Base-by-base conservation (phyloP, 2,329 filamentous ascomycete genomes). In the Aspergillus sp. region DNA sequence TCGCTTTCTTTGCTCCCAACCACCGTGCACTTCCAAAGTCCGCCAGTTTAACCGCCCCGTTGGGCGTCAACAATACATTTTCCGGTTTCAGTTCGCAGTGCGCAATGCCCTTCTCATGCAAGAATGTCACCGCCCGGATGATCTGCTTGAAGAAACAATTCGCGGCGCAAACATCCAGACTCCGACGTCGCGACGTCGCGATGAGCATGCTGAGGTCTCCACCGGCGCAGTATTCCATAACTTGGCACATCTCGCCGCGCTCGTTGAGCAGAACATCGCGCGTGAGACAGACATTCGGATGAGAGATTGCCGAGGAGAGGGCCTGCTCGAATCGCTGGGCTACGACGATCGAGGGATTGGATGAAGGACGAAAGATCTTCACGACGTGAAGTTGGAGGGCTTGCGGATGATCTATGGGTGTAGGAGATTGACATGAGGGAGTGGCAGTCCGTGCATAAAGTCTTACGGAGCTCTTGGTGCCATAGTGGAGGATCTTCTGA, bases 11-110 rank as follows among this genome's bases (percentile, higher is more conserved):
- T 12, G 16, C 39, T 12, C 49, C 60, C 54, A 66, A 1, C 47
- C 58, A 56, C 42, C 55, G 56, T 16, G 62, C 69, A 24, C 67
- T 47, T 94, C 93, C 94, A 72, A 98, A 97, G 66, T 97, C 94
- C 10, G 93, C 92, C 61, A 98, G 93, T 65, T 96, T 95, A 26
- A 96, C 90, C 63, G 92, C 91, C 56, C 91, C 90, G 2, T 86
- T 82, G 1, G 87, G 84, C 63, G 96, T 85, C 60, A 97, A 90
- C 0, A 98, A 82, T 49, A 97, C 95, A 65, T 97, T 97, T 69
- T 97, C 93, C 0, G 94, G 92, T 72, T 96, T 97, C 67, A 98
- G 85, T 70, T 97, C 93, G 52, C 94, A 90, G 74, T 98, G 94
- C 0, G 97, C 93, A 69, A 96, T 92, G 49, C 89, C 90, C 29